A percentile compares a stretch with the other conserved stretches of the same genome.
These are phyloP conservation scores for Eucalyptus caleyi DNA, from an alignment of 345 rosid genomes.

Conservation along the genomic window DNA sequence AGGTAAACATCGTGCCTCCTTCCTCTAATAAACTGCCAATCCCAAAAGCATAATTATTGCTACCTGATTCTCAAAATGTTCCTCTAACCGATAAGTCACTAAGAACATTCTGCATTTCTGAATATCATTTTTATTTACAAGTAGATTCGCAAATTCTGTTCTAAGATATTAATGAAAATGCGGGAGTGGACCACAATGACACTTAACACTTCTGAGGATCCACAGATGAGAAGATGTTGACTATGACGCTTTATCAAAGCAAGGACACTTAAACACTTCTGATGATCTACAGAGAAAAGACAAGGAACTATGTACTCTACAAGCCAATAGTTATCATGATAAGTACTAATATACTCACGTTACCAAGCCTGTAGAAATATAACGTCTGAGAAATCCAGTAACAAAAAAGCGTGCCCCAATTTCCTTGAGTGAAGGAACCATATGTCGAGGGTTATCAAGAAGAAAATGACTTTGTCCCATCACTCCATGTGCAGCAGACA, in stretches of 20 bases:
- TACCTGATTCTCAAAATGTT: neutral
- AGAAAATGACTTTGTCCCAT: conserved; percentile 30
- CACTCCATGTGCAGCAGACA: conserved; percentile 53
- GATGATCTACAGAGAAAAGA: neutral
- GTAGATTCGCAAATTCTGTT: neutral
- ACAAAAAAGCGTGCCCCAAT: conserved; percentile 67
- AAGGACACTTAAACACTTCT: neutral
- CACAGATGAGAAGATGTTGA: neutral
- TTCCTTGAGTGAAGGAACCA: conserved; percentile 74
- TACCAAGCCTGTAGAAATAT: conserved; percentile 50
- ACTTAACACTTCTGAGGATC: neutral
- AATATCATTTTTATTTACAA: neutral
- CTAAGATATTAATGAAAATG: neutral
- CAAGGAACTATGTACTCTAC: neutral
- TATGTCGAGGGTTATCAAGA: conserved; percentile 53
- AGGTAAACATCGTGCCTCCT: conserved; percentile 50
- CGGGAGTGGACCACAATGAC: neutral
- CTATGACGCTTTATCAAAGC: neutral
- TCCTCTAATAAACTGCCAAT: conserved; percentile 53
- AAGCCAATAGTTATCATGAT: neutral
- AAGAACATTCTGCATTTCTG: neutral
- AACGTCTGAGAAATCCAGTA: conserved; percentile 58
- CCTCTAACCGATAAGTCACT: neutral
- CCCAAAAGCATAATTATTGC: neutral
- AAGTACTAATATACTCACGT: conserved; percentile 35